These are phyloP conservation scores for Nothophytophthora sp. DNA, from an alignment of 352 stramenopile species.

Conservation along the genomic window DNA sequence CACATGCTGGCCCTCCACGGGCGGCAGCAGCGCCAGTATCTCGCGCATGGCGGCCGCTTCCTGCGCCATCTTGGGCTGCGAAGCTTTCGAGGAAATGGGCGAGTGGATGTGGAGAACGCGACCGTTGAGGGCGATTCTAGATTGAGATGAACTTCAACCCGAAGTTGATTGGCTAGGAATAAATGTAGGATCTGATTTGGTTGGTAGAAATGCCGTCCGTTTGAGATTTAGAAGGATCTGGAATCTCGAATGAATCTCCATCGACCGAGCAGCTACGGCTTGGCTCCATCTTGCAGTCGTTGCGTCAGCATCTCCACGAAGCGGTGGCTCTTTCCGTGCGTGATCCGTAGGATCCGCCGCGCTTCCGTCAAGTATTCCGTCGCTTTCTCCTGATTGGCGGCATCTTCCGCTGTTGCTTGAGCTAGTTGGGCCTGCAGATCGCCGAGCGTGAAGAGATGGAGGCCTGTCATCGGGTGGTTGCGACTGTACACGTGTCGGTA, in stretches of 20 bases:
- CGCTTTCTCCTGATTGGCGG: slow-evolving; percentile 15
- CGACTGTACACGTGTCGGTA: slow-evolving; percentile 60
- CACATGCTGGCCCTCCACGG: slow-evolving; percentile 59
- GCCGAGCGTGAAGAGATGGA: slow-evolving; percentile 71
- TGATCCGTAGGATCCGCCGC: slow-evolving; percentile 46
- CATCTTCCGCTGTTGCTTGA: slow-evolving; percentile 2
- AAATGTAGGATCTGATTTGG: too few relatives aligned
- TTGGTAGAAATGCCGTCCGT: too few relatives aligned
- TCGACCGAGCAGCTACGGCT: slow-evolving; percentile 5
- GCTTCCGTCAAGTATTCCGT: slow-evolving; percentile 37
- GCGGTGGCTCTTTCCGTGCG: slow-evolving; percentile 48
- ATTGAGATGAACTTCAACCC: too few relatives aligned
- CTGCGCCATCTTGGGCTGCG: too few relatives aligned
- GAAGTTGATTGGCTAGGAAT: too few relatives aligned
- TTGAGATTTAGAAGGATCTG: too few relatives aligned
- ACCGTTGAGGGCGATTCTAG: too few relatives aligned
- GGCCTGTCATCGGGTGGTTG: slow-evolving; percentile 59
- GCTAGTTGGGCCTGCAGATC: slow-evolving; percentile 39
- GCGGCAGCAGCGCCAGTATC: slow-evolving; percentile 69
- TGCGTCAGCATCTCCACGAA: slow-evolving; percentile 46
- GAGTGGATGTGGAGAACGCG: too few relatives aligned
- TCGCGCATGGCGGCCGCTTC: too few relatives aligned
- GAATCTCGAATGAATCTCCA: too few relatives aligned
- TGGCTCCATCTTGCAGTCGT: slow-evolving; percentile 15
- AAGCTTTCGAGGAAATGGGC: too few relatives aligned